Evolutionary conservation across 2,329 filamentous ascomycete species (phyloP).

Genomic region (Aspergillus fischeri): DNA sequence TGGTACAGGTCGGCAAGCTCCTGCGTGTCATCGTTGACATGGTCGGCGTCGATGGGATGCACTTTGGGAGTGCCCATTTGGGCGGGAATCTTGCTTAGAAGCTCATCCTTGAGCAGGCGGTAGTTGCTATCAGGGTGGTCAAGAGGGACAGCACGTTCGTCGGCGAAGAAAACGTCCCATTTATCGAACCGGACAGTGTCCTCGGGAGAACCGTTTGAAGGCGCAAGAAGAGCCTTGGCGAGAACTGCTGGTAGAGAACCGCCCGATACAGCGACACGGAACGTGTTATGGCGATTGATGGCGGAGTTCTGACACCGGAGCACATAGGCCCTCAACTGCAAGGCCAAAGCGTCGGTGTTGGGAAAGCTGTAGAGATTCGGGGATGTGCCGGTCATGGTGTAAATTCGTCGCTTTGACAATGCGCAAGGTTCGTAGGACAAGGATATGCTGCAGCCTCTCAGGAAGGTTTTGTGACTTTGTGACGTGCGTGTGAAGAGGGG

Average conservation of each 20-base stretch:
- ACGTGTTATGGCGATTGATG: slow-evolving; percentile 72
- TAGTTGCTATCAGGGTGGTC: slow-evolving; percentile 95
- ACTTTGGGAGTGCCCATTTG: slow-evolving; percentile 65
- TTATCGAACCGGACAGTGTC: slow-evolving; percentile 72
- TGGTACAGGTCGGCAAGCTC: slow-evolving; percentile 94
- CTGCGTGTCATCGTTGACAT: slow-evolving; percentile 72
- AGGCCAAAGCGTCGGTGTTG: slow-evolving; percentile 64
- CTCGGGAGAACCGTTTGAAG: slow-evolving; percentile 46
- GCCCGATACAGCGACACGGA: slow-evolving; percentile 90
- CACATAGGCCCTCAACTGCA: slow-evolving; percentile 75
- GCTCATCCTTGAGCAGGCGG: slow-evolving; percentile 76
- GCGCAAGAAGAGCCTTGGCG: slow-evolving; percentile 71
- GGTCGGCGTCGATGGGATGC: slow-evolving; percentile 68
- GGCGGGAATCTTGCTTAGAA: slow-evolving; percentile 80
- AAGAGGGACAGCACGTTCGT: slow-evolving; percentile 90
- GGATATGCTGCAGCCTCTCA: not conserved
- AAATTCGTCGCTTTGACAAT: slow-evolving; percentile 1
- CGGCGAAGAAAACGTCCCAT: slow-evolving; percentile 98
- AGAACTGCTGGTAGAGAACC: slow-evolving; percentile 88
- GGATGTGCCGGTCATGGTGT: slow-evolving; percentile 37
- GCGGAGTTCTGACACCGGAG: slow-evolving; percentile 77
- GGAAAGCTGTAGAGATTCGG: slow-evolving; percentile 76
- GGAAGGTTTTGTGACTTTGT: not conserved
- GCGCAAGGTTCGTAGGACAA: not conserved
- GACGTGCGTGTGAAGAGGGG: not conserved